Conservation (phyloP, 208 protist species). For the Leishmania tarentolae region DNA sequence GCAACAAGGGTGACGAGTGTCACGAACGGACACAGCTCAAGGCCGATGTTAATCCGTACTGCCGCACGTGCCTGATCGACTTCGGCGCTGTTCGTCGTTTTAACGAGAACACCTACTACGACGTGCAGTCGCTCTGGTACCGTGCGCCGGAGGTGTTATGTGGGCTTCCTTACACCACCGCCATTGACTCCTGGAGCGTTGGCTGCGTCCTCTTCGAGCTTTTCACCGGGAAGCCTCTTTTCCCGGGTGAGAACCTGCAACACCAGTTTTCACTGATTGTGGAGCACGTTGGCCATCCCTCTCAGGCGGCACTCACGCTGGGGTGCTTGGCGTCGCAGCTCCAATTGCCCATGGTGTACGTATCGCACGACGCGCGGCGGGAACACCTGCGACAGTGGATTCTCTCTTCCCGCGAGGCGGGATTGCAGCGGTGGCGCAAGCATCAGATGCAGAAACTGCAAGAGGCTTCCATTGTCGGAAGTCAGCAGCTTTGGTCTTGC, state of each 20-base stretch:
- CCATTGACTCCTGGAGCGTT: constrained; percentile 93
- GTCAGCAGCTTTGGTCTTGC: constrained; percentile 13
- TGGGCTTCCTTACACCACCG: constrained; percentile 89
- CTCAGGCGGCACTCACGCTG: constrained; percentile 57
- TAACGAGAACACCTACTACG: constrained; percentile 95
- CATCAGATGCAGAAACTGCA: constrained; percentile 33
- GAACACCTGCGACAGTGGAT: constrained; percentile 37
- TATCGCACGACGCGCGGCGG: constrained; percentile 18
- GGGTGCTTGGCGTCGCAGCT: constrained; percentile 45
- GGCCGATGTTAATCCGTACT: constrained; percentile 22
- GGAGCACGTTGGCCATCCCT: constrained; percentile 86
- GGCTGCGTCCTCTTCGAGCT: constrained; percentile 93
- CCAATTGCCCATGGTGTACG: constrained; percentile 34
- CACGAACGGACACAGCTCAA: constrained; percentile 8
- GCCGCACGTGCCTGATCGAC: constrained; percentile 94
- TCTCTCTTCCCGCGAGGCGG: constrained; percentile 25
- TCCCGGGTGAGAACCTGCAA: constrained; percentile 88
- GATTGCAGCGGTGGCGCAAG: constrained; percentile 33
- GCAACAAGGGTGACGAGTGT: constrained; percentile 1
- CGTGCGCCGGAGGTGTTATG: constrained; percentile 92
- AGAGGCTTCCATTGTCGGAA: constrained; percentile 8
- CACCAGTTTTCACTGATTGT: constrained; percentile 93
- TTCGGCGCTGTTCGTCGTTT: constrained; percentile 97
- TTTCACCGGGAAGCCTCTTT: constrained; percentile 93
- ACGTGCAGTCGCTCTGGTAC: constrained; percentile 96